Percentiles rank a stretch among this genome's conserved stretches.
Evolutionary conservation across 768 basidiomycete species (phyloP).

Genomic region (Mycena leptocephala): DNA sequence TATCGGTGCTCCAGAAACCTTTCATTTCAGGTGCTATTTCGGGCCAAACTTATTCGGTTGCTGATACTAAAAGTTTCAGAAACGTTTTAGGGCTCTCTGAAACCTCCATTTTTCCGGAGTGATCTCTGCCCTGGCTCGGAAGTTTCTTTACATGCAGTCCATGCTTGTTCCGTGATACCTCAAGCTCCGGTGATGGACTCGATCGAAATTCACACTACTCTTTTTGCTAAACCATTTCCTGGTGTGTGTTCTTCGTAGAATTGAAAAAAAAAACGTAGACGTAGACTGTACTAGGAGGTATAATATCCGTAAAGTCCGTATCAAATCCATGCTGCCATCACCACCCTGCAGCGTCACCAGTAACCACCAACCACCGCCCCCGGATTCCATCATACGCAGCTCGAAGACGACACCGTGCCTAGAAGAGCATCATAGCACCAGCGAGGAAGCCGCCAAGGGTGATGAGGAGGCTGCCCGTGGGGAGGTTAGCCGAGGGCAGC

Average conservation of each 20-base stretch:
- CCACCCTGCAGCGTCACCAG: not conserved
- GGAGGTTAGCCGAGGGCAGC: constrained; percentile 4
- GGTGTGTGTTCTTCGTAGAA: constrained; percentile 8
- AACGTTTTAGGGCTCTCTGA: no score
- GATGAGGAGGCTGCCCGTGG: constrained; percentile 13
- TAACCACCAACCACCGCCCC: not conserved
- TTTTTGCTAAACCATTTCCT: no score
- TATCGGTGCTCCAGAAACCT: no score
- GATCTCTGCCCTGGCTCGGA: no score
- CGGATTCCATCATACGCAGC: not conserved
- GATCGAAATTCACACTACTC: not conserved
- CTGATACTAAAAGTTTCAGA: no score
- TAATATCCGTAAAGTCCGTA: constrained; percentile 1
- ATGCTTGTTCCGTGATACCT: no score
- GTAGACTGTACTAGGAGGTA: not conserved
- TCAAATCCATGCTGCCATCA: not conserved
- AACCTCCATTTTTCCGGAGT: no score
- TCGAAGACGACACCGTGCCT: not conserved
- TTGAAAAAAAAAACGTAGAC: not conserved
- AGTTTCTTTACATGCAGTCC: no score
- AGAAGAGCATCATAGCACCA: constrained; percentile 16
- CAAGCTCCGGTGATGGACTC: no score
- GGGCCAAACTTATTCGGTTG: no score
- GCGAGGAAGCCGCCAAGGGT: constrained; percentile 15
- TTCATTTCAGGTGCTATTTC: no score